These are phyloP conservation scores for Pseudogymnoascus sp. DNA, from an alignment of 2,329 filamentous ascomycete species.

Conservation along the genomic window DNA sequence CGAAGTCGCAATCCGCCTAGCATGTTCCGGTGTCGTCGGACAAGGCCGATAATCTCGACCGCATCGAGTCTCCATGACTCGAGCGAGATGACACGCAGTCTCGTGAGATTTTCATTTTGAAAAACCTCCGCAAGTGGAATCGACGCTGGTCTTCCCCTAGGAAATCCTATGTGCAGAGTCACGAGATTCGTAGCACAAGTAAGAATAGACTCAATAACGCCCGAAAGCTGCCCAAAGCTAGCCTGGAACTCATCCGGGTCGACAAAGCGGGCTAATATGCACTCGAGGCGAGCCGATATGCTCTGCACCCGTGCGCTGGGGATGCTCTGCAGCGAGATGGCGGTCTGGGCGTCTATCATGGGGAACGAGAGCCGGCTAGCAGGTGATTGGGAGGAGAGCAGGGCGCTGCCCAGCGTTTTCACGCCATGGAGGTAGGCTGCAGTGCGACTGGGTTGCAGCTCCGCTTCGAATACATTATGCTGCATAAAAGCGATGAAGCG, in stretches of 20 bases:
- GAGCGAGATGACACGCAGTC: conserved; percentile 54
- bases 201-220: conserved; percentile 49
- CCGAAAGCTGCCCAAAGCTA: conserved; percentile 48
- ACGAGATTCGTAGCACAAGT: conserved; percentile 49
- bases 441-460: conserved; percentile 48
- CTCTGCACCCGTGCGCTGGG: conserved; percentile 39
- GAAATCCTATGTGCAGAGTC: conserved; percentile 56
- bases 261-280: conserved; percentile 54
- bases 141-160: conserved; percentile 45
- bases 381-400: conserved; percentile 46
- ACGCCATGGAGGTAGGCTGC: conserved; percentile 54
- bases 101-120: conserved; percentile 51
- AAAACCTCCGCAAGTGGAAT: conserved; percentile 53
- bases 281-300: conserved; percentile 48
- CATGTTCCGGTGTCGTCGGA: conserved; percentile 44
- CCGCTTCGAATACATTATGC: neutral
- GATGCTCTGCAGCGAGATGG: conserved; percentile 39
- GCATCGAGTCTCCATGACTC: conserved; percentile 54
- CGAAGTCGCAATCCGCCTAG: conserved; percentile 51
- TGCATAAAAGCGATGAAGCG: conserved; percentile 29
- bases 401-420: conserved; percentile 46
- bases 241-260: conserved; percentile 42
- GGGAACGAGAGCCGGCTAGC: conserved; percentile 53
- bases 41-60: conserved; percentile 50
- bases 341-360: conserved; percentile 52